Conservation (phyloP, 352 stramenopile species). For the Phytophthora sp. region DNA sequence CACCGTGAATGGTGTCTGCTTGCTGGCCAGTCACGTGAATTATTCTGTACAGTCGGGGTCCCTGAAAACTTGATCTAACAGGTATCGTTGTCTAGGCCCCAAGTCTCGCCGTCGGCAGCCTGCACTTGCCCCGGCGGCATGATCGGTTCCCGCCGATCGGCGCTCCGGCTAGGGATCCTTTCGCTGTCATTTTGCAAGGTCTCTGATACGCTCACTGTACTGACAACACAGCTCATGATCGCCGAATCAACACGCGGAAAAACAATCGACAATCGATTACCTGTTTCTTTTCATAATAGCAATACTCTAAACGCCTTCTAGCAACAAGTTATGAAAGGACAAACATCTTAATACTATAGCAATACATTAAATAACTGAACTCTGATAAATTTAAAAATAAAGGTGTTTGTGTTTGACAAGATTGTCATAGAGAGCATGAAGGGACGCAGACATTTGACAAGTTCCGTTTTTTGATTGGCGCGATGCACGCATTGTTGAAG, state of each 20-base stretch:
- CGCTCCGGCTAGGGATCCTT: conserved; percentile 22
- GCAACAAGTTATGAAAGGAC: neutral
- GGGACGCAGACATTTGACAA: neutral
- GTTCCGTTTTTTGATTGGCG: conserved; percentile 15
- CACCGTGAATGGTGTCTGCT: neutral
- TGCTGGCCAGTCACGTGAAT: conserved; percentile 15
- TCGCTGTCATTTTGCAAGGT: conserved; percentile 18
- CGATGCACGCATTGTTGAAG: conserved; percentile 21
- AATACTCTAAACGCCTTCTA: too few species aligned
- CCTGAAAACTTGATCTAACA: neutral
- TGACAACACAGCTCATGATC: conserved; percentile 14
- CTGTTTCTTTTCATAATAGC: neutral
- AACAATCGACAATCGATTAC: conserved; percentile 6
- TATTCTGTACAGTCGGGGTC: conserved; percentile 13
- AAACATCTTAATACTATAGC: neutral
- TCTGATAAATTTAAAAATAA: neutral
- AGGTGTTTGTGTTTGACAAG: neutral
- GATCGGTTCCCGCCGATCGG: conserved; percentile 24
- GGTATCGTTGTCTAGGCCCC: conserved; percentile 2
- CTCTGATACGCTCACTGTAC: conserved; percentile 12
- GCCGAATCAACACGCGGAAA: neutral
- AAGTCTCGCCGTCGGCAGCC: too few species aligned
- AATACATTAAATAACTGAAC: neutral
- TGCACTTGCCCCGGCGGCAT: neutral
- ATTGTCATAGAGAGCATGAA: conserved; percentile 9